These are phyloP conservation scores for Globisporangium uncinulatum DNA, from an alignment of 352 stramenopile species.

Conservation along the genomic window DNA sequence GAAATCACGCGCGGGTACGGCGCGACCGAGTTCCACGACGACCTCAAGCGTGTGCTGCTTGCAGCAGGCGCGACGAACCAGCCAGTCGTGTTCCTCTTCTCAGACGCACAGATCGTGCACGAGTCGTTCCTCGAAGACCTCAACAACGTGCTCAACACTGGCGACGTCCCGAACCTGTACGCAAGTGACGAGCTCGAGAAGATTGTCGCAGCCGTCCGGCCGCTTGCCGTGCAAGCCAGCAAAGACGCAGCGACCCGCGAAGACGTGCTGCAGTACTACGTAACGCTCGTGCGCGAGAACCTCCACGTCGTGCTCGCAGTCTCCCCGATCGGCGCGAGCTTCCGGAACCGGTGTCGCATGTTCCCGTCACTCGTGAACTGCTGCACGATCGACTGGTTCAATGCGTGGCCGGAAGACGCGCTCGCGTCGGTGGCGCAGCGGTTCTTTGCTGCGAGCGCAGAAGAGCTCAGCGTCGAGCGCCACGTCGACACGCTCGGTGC, in stretches of 20 bases:
- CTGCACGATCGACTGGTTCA: conserved; percentile 96
- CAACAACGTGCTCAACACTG: conserved; percentile 93
- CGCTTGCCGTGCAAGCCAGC: conserved; percentile 63
- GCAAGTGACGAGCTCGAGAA: conserved; percentile 89
- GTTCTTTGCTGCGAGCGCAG: conserved; percentile 82
- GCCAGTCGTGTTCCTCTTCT: conserved; percentile 91
- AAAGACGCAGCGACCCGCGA: conserved; percentile 68
- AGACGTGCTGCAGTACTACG: conserved; percentile 83
- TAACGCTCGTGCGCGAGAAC: conserved; percentile 91
- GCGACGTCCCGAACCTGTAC: conserved; percentile 92
- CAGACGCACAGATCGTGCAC: conserved; percentile 90
- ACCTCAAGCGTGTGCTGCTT: conserved; percentile 90
- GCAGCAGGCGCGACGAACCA: conserved; percentile 84
- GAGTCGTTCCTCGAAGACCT: conserved; percentile 94
- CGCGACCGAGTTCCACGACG: conserved; percentile 88
- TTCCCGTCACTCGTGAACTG: conserved; percentile 94
- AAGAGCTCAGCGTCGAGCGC: conserved; percentile 83
- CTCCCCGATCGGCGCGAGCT: conserved; percentile 89
- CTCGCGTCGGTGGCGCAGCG: conserved; percentile 88
- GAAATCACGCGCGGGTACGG: conserved; percentile 92
- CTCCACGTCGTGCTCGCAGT: conserved; percentile 93
- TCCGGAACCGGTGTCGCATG: conserved; percentile 91
- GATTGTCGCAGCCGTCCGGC: conserved; percentile 82
- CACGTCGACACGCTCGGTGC: conserved; percentile 87
- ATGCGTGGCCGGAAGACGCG: conserved; percentile 93